phyloP scores from a whole-genome alignment of 768 basidiomycete genomes.

The Tylopilus sp. region DNA sequence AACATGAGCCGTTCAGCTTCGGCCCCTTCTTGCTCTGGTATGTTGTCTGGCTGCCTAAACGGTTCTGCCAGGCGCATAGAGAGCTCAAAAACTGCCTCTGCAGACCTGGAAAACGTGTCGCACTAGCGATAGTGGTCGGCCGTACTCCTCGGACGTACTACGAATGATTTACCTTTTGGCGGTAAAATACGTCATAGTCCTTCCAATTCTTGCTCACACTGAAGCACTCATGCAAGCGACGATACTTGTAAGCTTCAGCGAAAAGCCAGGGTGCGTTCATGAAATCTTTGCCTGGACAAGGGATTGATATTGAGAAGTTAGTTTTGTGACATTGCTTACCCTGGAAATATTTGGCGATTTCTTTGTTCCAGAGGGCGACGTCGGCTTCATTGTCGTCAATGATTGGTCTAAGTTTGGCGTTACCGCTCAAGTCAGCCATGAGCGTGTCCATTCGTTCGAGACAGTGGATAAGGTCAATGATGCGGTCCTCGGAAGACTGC shows the following conservation, averaged over 20 bases:
- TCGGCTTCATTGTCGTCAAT: slow-evolving; percentile 90
- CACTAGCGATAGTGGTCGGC: slow-evolving; percentile 46
- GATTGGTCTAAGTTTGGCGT: slow-evolving; percentile 82
- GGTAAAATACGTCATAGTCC: slow-evolving; percentile 92
- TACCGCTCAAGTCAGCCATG: slow-evolving; percentile 82
- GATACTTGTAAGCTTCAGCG: slow-evolving; percentile 92
- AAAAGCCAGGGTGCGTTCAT: slow-evolving; percentile 98
- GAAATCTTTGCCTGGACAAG: slow-evolving; percentile 68
- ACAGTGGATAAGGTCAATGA: slow-evolving; percentile 81
- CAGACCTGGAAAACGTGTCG: slow-evolving; percentile 92
- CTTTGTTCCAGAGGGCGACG: slow-evolving; percentile 95
- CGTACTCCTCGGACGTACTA: background rate
- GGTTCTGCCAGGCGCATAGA: slow-evolving; percentile 90
- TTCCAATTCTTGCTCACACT: slow-evolving; percentile 87
- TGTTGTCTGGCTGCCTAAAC: slow-evolving; percentile 56
- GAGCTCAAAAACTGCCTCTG: slow-evolving; percentile 90
- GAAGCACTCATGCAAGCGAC: slow-evolving; percentile 90
- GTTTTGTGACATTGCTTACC: slow-evolving; percentile 40
- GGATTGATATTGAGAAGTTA: background rate
- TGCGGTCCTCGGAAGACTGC: slow-evolving; percentile 74
- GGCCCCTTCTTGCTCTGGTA: slow-evolving; percentile 48
- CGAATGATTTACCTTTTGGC: slow-evolving; percentile 68
- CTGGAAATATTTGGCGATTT: slow-evolving; percentile 92
- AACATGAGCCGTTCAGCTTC: slow-evolving; percentile 86
- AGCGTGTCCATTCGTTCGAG: slow-evolving; percentile 88